Evolutionary conservation across 352 stramenopile genomes (phyloP), one percentile per base, ranked within the genome.

Genomic region (Phytophthora podocarpi): DNA sequence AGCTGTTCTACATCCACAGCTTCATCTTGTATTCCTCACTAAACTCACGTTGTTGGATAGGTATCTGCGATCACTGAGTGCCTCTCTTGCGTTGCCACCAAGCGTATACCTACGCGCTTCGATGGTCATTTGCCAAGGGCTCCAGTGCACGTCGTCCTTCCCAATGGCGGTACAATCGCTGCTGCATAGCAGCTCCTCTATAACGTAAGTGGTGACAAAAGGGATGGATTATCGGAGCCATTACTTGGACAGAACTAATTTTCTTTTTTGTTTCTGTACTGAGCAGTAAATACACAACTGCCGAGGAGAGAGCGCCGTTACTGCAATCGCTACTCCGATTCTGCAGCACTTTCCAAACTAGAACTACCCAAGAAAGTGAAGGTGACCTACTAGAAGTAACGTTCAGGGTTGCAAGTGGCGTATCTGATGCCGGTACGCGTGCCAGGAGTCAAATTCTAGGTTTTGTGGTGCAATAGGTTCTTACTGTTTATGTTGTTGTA

Each of bases 301-400:
- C 81, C 49, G 61, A 72, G 12, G 82, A 90, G 11, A 81, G 82
- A 34, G 30, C 69, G 1, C 64, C 78, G 24, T 50, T 89, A 30
- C 31, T 90, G 6, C 62, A 74, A 40, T 16, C 51, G 20, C 35
- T 85, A 45, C 54, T 75, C 9, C 45, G 30, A 39, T 70, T 67
- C 26, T 74, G 65, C 39, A 69, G 43, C 31, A 39, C 46, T 13
- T 24, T 49, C 18, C 60, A 55, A 34, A 40, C 27, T 13, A 59
- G 64, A 23, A 46, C 35, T 31, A 52, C 46, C 18, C 54, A 64
- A 51, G 42, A 67, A 39, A 67, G 41, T 31, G 49, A 72, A 46
- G 77, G 79, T 26, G 79, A 88, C 16, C 32, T 94, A 63, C 47
- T 94, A 2, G 80, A 91, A 64, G 85, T 80, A 3, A 79, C 76